Percentiles rank a stretch among this genome's conserved stretches.
Conservation (phyloP, 768 basidiomycete species). For the Lactarius indigo region DNA sequence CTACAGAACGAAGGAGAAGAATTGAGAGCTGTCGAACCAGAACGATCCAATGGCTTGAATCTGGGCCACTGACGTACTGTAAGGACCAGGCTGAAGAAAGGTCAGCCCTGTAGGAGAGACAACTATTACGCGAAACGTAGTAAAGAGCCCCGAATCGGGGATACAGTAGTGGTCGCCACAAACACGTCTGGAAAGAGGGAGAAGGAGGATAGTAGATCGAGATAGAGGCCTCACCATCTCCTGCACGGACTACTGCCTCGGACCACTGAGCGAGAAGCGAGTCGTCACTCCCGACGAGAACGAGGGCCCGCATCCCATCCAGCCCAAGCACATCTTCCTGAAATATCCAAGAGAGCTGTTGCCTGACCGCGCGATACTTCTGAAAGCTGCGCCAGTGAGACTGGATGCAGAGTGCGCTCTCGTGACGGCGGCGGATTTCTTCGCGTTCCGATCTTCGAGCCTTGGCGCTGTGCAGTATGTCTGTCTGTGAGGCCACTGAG, state of each 20-base stretch:
- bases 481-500: conserved; percentile 46
- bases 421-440: conserved; percentile 50
- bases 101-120: conserved; percentile 26
- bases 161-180: not conserved
- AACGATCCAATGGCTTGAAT: conserved; percentile 54
- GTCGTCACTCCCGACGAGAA: conserved; percentile 54
- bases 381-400: conserved; percentile 61
- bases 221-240: conserved; percentile 30
- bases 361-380: conserved; percentile 41
- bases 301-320: conserved; percentile 59
- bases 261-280: conserved; percentile 48
- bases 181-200: not conserved
- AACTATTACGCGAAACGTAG: not conserved
- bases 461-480: conserved; percentile 62
- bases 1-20: conserved; percentile 50
- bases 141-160: no score
- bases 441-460: conserved; percentile 55
- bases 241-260: conserved; percentile 31
- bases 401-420: conserved; percentile 60
- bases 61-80: conserved; percentile 36
- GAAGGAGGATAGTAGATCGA: not conserved
- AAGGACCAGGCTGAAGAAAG: conserved; percentile 39
- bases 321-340: conserved; percentile 50
- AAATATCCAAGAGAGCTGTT: conserved; percentile 47
- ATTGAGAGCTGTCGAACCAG: conserved; percentile 50